Evolutionary conservation across 2,329 filamentous ascomycete species (phyloP).

Genomic region (Penicillium concentricum): DNA sequence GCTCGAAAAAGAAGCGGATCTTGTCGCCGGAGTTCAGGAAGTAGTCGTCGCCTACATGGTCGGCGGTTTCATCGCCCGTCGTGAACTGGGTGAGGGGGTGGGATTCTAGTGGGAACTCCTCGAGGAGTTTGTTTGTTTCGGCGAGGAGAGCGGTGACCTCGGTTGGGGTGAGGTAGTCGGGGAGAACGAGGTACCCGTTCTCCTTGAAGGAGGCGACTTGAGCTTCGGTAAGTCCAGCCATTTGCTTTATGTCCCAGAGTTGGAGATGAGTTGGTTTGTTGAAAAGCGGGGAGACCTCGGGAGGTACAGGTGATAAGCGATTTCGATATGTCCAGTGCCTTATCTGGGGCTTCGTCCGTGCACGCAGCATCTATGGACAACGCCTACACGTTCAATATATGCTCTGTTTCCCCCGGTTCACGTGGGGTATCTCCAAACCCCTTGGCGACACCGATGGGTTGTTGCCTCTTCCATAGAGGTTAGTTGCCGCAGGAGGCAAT

Average conservation of each 20-base stretch:
- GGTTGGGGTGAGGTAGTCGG: constrained; percentile 65
- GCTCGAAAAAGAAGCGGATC: constrained; percentile 94
- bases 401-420: not conserved
- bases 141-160: constrained; percentile 68
- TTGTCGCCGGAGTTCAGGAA: constrained; percentile 89
- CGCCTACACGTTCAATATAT: not conserved
- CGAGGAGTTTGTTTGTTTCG: constrained; percentile 73
- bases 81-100: constrained; percentile 95
- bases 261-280: constrained; percentile 1
- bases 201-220: constrained; percentile 72
- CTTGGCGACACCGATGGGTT: not conserved
- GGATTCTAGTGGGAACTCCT: constrained; percentile 71
- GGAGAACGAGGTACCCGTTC: constrained; percentile 89
- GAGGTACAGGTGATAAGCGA: constrained; percentile 19
- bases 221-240: constrained; percentile 63
- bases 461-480: constrained; percentile 4
- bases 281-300: constrained; percentile 25
- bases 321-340: constrained; percentile 9
- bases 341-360: constrained; percentile 4
- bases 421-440: not conserved
- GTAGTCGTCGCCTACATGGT: constrained; percentile 94
- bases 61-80: constrained; percentile 66
- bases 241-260: constrained; percentile 2
- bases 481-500: constrained; percentile 4
- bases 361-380: not conserved